phyloP scores from a whole-genome alignment of 2,329 filamentous ascomycete species.

The Conoideocrella luteorostrata region DNA sequence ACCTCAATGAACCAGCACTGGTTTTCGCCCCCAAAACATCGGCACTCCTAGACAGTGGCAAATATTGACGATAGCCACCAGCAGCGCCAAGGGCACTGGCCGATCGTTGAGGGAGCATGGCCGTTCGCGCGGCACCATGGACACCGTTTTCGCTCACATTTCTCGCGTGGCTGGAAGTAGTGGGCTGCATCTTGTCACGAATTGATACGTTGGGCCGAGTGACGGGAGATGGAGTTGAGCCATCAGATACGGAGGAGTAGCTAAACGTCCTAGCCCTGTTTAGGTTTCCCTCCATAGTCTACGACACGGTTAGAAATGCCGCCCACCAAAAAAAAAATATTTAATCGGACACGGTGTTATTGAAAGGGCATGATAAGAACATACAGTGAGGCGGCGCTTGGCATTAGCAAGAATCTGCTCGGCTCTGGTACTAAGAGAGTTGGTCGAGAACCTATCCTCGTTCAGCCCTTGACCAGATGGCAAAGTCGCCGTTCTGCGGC shows the following conservation, averaged over 20 bases:
- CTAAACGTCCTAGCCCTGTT: slow-evolving; percentile 66
- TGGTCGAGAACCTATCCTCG: slow-evolving; percentile 63
- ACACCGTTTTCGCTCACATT: slow-evolving; percentile 26
- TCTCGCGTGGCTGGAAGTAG: slow-evolving; percentile 19
- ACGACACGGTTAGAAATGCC: slow-evolving; percentile 9
- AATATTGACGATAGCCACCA: slow-evolving; percentile 49
- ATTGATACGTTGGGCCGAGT: slow-evolving; percentile 21
- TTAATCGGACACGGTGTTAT: no score
- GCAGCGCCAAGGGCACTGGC: slow-evolving; percentile 58
- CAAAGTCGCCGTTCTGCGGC: slow-evolving; percentile 10
- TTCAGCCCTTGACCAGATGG: slow-evolving; percentile 12
- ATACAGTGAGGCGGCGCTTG: slow-evolving; percentile 78
- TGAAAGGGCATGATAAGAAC: slow-evolving; percentile 23
- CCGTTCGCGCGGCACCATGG: slow-evolving; percentile 20
- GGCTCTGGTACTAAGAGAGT: slow-evolving; percentile 71
- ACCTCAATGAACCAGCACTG: slow-evolving; percentile 22
- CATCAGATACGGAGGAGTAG: slow-evolving; percentile 35
- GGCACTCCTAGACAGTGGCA: slow-evolving; percentile 36
- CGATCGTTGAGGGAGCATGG: slow-evolving; percentile 45
- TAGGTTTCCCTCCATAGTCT: slow-evolving; percentile 94
- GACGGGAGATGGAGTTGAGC: slow-evolving; percentile 45
- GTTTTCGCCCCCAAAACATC: slow-evolving; percentile 31
- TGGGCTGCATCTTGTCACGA: slow-evolving; percentile 13
- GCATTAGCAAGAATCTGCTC: slow-evolving; percentile 91
- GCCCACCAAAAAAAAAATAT: not conserved